Conservation (phyloP, 1,139 yeast species). For the Arxiozyma telluris region DNA sequence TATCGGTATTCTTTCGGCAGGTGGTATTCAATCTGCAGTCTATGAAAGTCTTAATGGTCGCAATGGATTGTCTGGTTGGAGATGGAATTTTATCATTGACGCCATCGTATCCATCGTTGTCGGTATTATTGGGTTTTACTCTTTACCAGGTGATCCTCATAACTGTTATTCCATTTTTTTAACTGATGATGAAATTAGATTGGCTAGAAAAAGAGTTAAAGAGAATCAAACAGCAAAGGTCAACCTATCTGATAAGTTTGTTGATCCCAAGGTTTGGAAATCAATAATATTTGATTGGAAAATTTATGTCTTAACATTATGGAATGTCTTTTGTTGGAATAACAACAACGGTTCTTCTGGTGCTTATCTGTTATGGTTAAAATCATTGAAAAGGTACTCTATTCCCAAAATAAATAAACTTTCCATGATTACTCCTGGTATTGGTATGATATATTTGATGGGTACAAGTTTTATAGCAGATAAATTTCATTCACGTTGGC, state of each 20-base stretch:
- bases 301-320: constrained; percentile 41
- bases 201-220: constrained; percentile 46
- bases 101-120: constrained; percentile 48
- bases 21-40: constrained; percentile 55
- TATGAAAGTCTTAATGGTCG: constrained; percentile 39
- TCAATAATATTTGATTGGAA: constrained; percentile 47
- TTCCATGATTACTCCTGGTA: constrained; percentile 46
- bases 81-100: constrained; percentile 60
- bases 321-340: constrained; percentile 60
- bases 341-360: constrained; percentile 45
- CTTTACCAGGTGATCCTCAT: constrained; percentile 42
- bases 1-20: constrained; percentile 45
- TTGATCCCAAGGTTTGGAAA: constrained; percentile 39
- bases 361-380: constrained; percentile 45
- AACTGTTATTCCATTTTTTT: constrained; percentile 48
- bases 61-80: constrained; percentile 53
- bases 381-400: constrained; percentile 36
- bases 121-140: constrained; percentile 43
- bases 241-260: constrained; percentile 32
- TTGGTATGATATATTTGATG: constrained; percentile 41
- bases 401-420: constrained; percentile 35
- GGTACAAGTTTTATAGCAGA: constrained; percentile 43
- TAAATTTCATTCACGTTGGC: constrained; percentile 46
- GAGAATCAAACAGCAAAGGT: constrained; percentile 9
- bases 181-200: constrained; percentile 47